These are phyloP conservation scores for Striga hermonthica DNA, from an alignment of 305 asterid genomes.

Conservation along the genomic window DNA sequence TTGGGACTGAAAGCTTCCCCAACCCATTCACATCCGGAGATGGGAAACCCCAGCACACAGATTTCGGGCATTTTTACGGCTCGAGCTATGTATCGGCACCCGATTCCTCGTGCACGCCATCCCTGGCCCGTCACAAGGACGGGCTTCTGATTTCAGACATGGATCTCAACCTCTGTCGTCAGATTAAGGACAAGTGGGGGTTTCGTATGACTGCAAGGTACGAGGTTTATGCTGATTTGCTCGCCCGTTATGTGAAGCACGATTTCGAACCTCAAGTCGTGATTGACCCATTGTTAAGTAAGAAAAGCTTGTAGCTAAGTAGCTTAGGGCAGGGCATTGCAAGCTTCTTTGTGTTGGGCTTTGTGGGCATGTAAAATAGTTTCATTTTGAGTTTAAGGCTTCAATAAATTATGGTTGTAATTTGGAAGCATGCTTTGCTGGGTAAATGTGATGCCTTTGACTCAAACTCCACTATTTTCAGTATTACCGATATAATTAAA, in stretches of 20 bases:
- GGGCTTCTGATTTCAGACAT: constrained; percentile 78
- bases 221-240: constrained; percentile 64
- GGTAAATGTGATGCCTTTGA: too few species aligned
- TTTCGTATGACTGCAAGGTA: constrained; percentile 90
- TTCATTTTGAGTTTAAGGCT: too few species aligned
- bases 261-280: constrained; percentile 86
- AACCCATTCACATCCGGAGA: constrained; percentile 95
- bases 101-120: constrained; percentile 88
- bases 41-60: constrained; percentile 83
- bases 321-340: too few species aligned
- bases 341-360: too few species aligned
- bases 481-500: too few species aligned
- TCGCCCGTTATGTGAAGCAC: constrained; percentile 60
- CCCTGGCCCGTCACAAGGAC: constrained; percentile 72
- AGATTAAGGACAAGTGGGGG: constrained; percentile 93
- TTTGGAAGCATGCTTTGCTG: too few species aligned
- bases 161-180: constrained; percentile 93
- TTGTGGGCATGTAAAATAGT: too few species aligned
- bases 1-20: constrained; percentile 86
- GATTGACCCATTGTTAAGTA: constrained; percentile 64
- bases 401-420: too few species aligned
- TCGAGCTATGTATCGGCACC: constrained; percentile 90
- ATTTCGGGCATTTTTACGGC: constrained; percentile 94
- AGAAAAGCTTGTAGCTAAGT: constrained; percentile 33
- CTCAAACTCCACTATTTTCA: too few species aligned